phyloP scores from a whole-genome alignment of 129 eudicot genomes.

The Escallonia herrerae region DNA sequence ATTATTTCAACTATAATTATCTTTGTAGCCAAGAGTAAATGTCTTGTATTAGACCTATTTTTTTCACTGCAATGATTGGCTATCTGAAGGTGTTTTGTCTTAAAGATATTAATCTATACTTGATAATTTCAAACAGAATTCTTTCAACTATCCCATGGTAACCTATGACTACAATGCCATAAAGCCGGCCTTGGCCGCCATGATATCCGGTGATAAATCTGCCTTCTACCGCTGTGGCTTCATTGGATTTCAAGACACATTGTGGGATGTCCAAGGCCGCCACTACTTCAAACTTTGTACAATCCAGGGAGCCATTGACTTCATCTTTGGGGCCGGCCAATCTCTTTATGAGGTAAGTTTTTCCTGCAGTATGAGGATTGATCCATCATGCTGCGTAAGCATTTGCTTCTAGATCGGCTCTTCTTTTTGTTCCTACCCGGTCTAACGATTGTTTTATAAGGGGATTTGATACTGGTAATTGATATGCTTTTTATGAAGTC shows the following conservation, averaged over 20 bases:
- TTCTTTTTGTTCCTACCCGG: too few relatives aligned
- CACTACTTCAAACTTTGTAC: slow-evolving; percentile 60
- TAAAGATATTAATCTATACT: background rate
- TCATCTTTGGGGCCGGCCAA: slow-evolving; percentile 79
- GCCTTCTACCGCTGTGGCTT: slow-evolving; percentile 61
- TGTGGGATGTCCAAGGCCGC: slow-evolving; percentile 71
- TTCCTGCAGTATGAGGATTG: too few relatives aligned
- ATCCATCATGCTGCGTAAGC: too few relatives aligned
- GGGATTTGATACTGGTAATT: too few relatives aligned
- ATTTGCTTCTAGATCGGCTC: too few relatives aligned
- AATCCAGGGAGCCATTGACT: slow-evolving; percentile 77
- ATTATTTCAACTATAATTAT: background rate
- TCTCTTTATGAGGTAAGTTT: slow-evolving; percentile 73
- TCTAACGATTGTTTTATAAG: too few relatives aligned
- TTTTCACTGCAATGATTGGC: background rate
- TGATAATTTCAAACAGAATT: slow-evolving; percentile 37
- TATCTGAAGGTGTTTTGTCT: too few relatives aligned
- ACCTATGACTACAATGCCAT: slow-evolving; percentile 10
- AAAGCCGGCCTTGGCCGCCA: slow-evolving; percentile 53
- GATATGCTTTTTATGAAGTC: too few relatives aligned
- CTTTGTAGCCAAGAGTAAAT: too few relatives aligned
- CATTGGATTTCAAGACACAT: slow-evolving; percentile 72
- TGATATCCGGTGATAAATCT: slow-evolving; percentile 54
- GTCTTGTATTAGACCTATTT: background rate
- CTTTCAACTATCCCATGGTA: slow-evolving; percentile 48